Percentiles rank a stretch among this genome's conserved stretches.
Evolutionary conservation across 2,329 filamentous ascomycete genomes (phyloP).

Genomic region (Coniochaeta sp.): DNA sequence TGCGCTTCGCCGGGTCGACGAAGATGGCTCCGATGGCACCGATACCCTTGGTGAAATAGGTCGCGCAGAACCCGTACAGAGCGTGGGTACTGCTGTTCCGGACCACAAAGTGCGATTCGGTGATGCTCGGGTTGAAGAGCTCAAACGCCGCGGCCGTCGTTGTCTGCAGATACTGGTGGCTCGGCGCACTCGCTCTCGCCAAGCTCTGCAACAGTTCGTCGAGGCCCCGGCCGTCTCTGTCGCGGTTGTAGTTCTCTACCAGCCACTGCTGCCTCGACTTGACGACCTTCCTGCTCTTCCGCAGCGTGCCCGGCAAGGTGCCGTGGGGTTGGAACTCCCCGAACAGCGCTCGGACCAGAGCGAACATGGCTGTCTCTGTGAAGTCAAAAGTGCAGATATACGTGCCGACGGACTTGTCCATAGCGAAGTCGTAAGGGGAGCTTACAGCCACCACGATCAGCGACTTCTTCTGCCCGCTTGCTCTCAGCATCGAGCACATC

Average conservation of each 20-base stretch:
- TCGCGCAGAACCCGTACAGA: conserved; percentile 86
- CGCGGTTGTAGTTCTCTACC: conserved; percentile 78
- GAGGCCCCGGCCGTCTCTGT: conserved; percentile 66
- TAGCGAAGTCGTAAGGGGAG: conserved; percentile 93
- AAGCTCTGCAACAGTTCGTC: conserved; percentile 68
- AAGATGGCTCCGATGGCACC: conserved; percentile 82
- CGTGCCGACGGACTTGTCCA: conserved; percentile 83
- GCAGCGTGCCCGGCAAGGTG: conserved; percentile 64
- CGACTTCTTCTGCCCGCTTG: conserved; percentile 76
- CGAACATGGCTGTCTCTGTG: conserved; percentile 83
- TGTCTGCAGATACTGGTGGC: conserved; percentile 61
- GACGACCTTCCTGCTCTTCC: conserved; percentile 78
- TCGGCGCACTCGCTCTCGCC: conserved; percentile 58
- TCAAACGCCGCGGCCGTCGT: conserved; percentile 71
- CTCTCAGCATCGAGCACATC: conserved; percentile 81
- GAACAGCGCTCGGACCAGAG: conserved; percentile 75
- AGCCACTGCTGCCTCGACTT: conserved; percentile 95
- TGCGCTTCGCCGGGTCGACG: conserved; percentile 79
- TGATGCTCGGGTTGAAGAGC: conserved; percentile 60
- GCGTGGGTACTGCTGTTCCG: conserved; percentile 88
- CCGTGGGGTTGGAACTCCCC: conserved; percentile 60
- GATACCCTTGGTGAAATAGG: conserved; percentile 66
- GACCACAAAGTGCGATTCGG: conserved; percentile 85
- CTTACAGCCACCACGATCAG: conserved; percentile 88
- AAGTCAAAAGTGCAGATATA: conserved; percentile 97